Evolutionary conservation across 768 basidiomycete species (phyloP).

Genomic region (Podaxis carcinomalis): DNA sequence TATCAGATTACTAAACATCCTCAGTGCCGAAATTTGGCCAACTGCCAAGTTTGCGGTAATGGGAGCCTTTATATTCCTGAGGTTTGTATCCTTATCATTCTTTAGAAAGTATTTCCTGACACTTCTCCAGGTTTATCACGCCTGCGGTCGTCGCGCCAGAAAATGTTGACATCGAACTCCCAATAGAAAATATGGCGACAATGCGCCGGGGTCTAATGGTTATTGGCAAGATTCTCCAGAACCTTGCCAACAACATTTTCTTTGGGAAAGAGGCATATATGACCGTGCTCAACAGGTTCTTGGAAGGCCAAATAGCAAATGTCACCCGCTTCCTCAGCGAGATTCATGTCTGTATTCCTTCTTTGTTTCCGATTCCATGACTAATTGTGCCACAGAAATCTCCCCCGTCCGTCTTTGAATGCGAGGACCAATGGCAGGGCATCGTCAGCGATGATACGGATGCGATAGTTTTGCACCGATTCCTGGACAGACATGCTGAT

Average conservation of each 20-base stretch:
- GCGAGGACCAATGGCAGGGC: constrained; percentile 67
- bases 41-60: constrained; percentile 77
- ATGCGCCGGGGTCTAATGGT: constrained; percentile 79
- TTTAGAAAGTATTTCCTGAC: not conserved
- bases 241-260: constrained; percentile 89
- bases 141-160: constrained; percentile 89
- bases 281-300: constrained; percentile 73
- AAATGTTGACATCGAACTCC: constrained; percentile 76
- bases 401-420: constrained; percentile 41
- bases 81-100: constrained; percentile 34
- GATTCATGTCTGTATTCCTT: constrained; percentile 49
- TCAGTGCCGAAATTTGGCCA: constrained; percentile 65
- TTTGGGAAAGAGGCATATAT: constrained; percentile 91
- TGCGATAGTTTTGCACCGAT: constrained; percentile 76
- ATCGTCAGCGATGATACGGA: constrained; percentile 83
- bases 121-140: constrained; percentile 70
- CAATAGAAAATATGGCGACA: constrained; percentile 46
- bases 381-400: constrained; percentile 28
- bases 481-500: constrained; percentile 81
- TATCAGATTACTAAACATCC: not conserved
- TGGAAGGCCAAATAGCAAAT: constrained; percentile 62
- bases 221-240: constrained; percentile 90
- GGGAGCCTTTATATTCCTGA: constrained; percentile 89
- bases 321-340: constrained; percentile 78
- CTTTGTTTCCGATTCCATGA: not conserved